Conservation (phyloP, 2,329 filamentous ascomycete genomes). For the Calonectria montana region DNA sequence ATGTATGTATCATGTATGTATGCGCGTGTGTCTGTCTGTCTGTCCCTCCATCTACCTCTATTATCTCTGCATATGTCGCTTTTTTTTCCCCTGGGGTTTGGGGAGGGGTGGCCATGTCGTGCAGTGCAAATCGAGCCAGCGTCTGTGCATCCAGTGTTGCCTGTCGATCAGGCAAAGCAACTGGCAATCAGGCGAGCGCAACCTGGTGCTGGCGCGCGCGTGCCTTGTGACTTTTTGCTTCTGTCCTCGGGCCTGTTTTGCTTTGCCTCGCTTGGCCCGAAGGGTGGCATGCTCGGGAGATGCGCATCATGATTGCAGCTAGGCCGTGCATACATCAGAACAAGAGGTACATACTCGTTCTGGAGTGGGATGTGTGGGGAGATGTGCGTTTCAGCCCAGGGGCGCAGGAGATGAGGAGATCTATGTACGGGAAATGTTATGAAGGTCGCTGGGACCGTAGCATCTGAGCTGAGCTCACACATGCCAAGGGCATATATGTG, state of each 20-base stretch:
- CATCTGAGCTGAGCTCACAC: slow-evolving; percentile 15
- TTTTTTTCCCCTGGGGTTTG: neutral
- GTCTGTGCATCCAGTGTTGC: slow-evolving; percentile 16
- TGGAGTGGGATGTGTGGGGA: slow-evolving; percentile 23
- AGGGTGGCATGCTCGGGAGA: slow-evolving; percentile 22
- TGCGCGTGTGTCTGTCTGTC: neutral
- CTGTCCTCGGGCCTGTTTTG: neutral
- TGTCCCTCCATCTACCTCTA: neutral
- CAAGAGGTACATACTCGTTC: slow-evolving; percentile 7
- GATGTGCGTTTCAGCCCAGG: slow-evolving; percentile 18
- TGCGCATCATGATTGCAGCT: slow-evolving; percentile 40
- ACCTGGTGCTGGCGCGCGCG: neutral
- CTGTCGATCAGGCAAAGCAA: slow-evolving; percentile 16
- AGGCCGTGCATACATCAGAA: slow-evolving; percentile 31
- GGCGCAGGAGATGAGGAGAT: slow-evolving; percentile 2
- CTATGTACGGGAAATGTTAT: neutral
- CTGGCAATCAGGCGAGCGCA: slow-evolving; percentile 3
- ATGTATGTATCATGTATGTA: neutral
- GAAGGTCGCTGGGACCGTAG: neutral
- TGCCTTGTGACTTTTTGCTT: neutral
- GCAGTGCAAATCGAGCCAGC: slow-evolving; percentile 1
- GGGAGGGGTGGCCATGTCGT: neutral
- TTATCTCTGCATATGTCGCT: neutral
- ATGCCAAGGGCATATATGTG: neutral
- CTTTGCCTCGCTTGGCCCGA: neutral